These are phyloP conservation scores for Ophiostoma sp. DNA, from an alignment of 2,329 filamentous ascomycete genomes.

Conservation along the genomic window DNA sequence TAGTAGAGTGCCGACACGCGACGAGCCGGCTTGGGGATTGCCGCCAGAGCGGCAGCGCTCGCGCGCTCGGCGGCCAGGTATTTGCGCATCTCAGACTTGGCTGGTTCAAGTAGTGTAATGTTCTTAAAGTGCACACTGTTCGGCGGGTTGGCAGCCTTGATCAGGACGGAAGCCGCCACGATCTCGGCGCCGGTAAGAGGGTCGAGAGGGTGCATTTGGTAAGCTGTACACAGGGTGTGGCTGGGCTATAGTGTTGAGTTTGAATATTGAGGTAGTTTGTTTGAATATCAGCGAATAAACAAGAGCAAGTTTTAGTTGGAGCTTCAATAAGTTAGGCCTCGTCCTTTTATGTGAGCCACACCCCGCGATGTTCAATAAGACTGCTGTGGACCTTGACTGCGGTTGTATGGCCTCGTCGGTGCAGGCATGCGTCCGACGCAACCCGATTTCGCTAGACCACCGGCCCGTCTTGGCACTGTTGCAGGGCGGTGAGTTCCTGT, in stretches of 20 bases:
- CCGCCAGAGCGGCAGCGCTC: constrained; percentile 30
- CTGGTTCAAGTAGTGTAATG: constrained; percentile 46
- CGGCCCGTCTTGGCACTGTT: neutral
- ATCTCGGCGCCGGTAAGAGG: constrained; percentile 20
- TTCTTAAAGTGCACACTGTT: constrained; percentile 41
- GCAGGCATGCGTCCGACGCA: constrained; percentile 2
- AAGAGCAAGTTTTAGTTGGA: no score
- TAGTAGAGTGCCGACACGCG: constrained; percentile 30
- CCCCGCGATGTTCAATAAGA: neutral
- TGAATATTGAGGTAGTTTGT: neutral
- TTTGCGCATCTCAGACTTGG: constrained; percentile 41
- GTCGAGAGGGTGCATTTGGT: constrained; percentile 16
- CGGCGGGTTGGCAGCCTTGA: constrained; percentile 15
- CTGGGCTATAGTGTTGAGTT: neutral
- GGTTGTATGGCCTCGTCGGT: neutral
- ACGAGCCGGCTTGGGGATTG: constrained; percentile 38
- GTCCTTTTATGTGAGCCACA: neutral
- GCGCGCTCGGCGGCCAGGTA: constrained; percentile 39
- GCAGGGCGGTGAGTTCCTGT: constrained; percentile 6
- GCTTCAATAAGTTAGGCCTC: neutral
- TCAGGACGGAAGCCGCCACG: constrained; percentile 15
- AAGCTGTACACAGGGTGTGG: constrained; percentile 9
- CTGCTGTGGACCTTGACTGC: neutral
- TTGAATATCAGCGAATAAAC: neutral
- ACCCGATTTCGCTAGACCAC: constrained; percentile 2